phyloP scores from a whole-genome alignment of 2,329 filamentous ascomycete genomes.

The Pseudogymnoascus pannorum region DNA sequence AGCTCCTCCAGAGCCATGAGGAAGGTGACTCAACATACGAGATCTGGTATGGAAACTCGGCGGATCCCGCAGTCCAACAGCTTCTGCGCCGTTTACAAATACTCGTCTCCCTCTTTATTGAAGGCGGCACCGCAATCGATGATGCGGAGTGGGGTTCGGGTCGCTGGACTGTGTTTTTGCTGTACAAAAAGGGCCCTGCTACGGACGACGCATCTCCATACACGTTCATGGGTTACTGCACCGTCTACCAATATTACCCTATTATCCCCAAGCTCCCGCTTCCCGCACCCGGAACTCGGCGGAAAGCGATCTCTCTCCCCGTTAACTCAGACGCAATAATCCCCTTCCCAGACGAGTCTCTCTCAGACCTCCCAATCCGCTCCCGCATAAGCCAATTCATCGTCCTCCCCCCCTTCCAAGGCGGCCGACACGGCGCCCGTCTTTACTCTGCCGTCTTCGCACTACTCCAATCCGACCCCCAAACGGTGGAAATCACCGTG shows the following conservation, averaged over 20 bases:
- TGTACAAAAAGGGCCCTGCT: slow-evolving; percentile 59
- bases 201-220: slow-evolving; percentile 50
- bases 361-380: slow-evolving; percentile 62
- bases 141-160: slow-evolving; percentile 65
- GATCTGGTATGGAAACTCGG: slow-evolving; percentile 73
- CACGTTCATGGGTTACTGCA: slow-evolving; percentile 80
- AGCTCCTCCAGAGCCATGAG: slow-evolving; percentile 57
- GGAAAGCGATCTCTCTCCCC: slow-evolving; percentile 12
- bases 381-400: slow-evolving; percentile 89
- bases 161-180: slow-evolving; percentile 86
- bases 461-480: slow-evolving; percentile 56
- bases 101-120: slow-evolving; percentile 79
- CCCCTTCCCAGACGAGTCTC: slow-evolving; percentile 28
- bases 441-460: slow-evolving; percentile 77
- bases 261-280: slow-evolving; percentile 26
- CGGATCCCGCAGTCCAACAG: slow-evolving; percentile 60
- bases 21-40: slow-evolving; percentile 62
- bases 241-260: slow-evolving; percentile 63
- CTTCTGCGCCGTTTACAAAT: slow-evolving; percentile 78
- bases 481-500: slow-evolving; percentile 77
- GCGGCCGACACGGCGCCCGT: slow-evolving; percentile 66
- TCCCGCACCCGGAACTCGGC: background rate
- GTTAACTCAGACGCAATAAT: slow-evolving; percentile 34
- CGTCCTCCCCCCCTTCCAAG: slow-evolving; percentile 80
- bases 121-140: slow-evolving; percentile 73